Conservation (phyloP, 2,329 filamentous ascomycete genomes). For the Ophiostoma tasmaniense region DNA sequence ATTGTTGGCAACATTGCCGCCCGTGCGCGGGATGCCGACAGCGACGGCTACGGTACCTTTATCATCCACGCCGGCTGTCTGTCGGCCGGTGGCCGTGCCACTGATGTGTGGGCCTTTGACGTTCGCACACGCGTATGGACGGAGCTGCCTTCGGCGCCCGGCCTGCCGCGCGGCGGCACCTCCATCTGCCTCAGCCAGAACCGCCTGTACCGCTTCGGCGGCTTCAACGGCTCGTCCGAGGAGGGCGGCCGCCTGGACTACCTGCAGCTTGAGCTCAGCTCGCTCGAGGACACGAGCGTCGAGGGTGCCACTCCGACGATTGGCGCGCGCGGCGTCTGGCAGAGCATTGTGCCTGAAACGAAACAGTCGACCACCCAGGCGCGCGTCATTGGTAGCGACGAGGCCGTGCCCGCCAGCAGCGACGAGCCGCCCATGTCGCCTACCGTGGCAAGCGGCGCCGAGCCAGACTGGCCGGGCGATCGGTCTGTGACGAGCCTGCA, state of each 20-base stretch:
- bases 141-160: constrained; percentile 58
- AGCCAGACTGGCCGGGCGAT: constrained; percentile 38
- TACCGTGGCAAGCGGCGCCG: not conserved
- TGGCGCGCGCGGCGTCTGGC: constrained; percentile 44
- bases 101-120: constrained; percentile 73
- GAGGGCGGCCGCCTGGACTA: constrained; percentile 65
- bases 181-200: constrained; percentile 56
- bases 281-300: constrained; percentile 41
- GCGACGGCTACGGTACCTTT: constrained; percentile 57
- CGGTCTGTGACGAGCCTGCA: constrained; percentile 48
- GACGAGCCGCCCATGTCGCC: constrained; percentile 24
- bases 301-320: constrained; percentile 41
- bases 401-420: constrained; percentile 21
- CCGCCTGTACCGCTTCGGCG: constrained; percentile 68
- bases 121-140: constrained; percentile 57
- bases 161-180: constrained; percentile 56
- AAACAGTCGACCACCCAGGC: not conserved
- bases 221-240: constrained; percentile 63
- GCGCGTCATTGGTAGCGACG: constrained; percentile 24
- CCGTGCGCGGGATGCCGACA: constrained; percentile 50
- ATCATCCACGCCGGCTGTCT: constrained; percentile 72
- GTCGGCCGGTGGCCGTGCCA: constrained; percentile 49
- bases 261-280: constrained; percentile 48
- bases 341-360: constrained; percentile 28
- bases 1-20: constrained; percentile 50